Base-by-base conservation (phyloP, 768 basidiomycete genomes). In the Sporobolomyces roseus region DNA sequence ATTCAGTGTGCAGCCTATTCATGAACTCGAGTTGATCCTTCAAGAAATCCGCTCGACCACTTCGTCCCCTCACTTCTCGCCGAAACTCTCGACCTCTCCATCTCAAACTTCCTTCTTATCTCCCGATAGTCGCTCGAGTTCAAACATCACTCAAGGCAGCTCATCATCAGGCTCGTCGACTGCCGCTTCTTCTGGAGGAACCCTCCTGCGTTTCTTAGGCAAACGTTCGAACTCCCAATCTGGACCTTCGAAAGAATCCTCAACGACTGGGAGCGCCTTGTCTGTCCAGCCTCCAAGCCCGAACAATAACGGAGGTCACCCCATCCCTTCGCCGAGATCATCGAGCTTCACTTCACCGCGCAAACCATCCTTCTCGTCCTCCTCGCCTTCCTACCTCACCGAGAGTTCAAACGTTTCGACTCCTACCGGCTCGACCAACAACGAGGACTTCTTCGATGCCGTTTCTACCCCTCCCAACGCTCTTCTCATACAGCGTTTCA, bases 181-280 rank as follows among this genome's bases (percentile, higher is more conserved):
- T 13, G 14, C 10, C n/a, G 14, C 32, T 36, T 43, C 23, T 27
- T 50, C 54, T 27, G 67, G 61, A 29, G 38, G 60, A 9, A 63
- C 61, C 36, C 53, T 63, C 50, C 56, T 69, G 38, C 41, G 67
- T 13, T 69, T 69, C 58, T 55, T 69, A 49, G 67, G 67, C 50
- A 69, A 69, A 46, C 67, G 67, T 2, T 69, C 67, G 0, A 63
- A 69, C 51, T 60, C 58, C 3, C 58, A 60, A 25, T 46, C 43
- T 19, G 58, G 43, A 29, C 1, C 13, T 41, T 41, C 38, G 43
- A n/a, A n/a, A n/a, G n/a, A n/a, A n/a, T 60, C 58, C 30, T 48
- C 58, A 30, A 3, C 58, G 19, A 2, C 58, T 4, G 9, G 36
- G 21, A 60, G 58, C 30, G 23, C 45, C 1, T 23, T 41, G n/a